Percentiles rank a stretch among this genome's conserved stretches.
These are phyloP conservation scores for Globisporangium polare DNA, from an alignment of 352 stramenopile species.

Conservation along the genomic window DNA sequence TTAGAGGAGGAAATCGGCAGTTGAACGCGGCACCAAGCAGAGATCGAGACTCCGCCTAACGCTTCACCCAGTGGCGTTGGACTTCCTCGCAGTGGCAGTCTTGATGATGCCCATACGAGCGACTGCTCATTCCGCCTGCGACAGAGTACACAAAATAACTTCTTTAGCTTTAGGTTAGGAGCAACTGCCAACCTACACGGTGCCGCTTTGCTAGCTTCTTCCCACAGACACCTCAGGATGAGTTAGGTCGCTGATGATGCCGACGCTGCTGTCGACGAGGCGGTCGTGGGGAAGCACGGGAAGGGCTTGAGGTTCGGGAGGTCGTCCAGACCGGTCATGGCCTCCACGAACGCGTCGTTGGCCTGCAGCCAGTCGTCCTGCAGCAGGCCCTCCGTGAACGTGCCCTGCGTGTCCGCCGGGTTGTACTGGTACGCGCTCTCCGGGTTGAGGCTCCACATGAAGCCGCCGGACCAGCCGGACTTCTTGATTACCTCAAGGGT, in stretches of 20 bases:
- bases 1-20: too few relatives aligned
- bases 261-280: neutral
- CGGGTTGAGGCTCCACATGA: slow-evolving; percentile 34
- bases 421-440: slow-evolving; percentile 40
- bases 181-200: neutral
- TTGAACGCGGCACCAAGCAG: too few relatives aligned
- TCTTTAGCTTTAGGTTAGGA: neutral
- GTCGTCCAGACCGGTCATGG: slow-evolving; percentile 25
- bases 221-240: neutral
- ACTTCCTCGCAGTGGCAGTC: neutral
- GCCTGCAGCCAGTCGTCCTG: slow-evolving; percentile 23
- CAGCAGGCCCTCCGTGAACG: slow-evolving; percentile 23
- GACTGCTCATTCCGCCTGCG: neutral
- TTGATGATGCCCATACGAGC: neutral
- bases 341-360: slow-evolving; percentile 24
- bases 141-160: neutral
- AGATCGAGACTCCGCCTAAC: too few relatives aligned
- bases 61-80: too few relatives aligned
- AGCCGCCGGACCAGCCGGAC: slow-evolving; percentile 27
- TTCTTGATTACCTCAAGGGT: slow-evolving; percentile 29
- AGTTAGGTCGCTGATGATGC: neutral
- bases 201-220: neutral
- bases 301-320: slow-evolving; percentile 26
- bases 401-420: slow-evolving; percentile 22
- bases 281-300: slow-evolving; percentile 25